Base-by-base conservation (phyloP, 2,329 filamentous ascomycete genomes). In the Shiraia sp. region DNA sequence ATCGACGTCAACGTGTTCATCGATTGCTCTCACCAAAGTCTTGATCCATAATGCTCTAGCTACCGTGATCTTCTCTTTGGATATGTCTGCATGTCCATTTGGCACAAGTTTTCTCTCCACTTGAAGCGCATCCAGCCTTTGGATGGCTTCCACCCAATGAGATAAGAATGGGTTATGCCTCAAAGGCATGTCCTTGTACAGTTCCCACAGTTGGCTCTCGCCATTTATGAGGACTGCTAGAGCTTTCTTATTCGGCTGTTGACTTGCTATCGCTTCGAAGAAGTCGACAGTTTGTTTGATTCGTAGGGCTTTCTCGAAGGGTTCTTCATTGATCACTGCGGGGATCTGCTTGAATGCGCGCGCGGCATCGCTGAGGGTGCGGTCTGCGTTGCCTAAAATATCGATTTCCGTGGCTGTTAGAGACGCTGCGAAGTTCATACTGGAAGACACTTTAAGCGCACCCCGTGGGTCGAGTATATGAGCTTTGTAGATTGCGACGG, bases 121-220 rank as follows among this genome's bases (percentile, higher is more conserved):
- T 15, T 25, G 22, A 5, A 37, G 30, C 16, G 15, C 28, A 1
- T 51, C 45, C 3, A 59, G 47, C 4, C 53, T 40, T 40, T 60
- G 53, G 4, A 69, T 40, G 1, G 62, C 57, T 47, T 71, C 66
- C 28, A 72, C 62, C 70, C 70, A 73, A 35, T 72, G 68, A 4
- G 61, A 57, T 14, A 73, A 54, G 44, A 69, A 72, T 2, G 70
- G 69, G 28, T 72, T 71, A 31, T 59, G 43, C 22, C 56, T 49
- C 6, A 72, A 51, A 12, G 60, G 53, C 2, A 56, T 68, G 3
- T 39, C 33, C 24, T 57, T 47, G 28, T 67, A 63, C 45, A 67
- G 37, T 10, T 41, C 41, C 57, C 59, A 70, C 14, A 72, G 60
- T 19, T 54, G 53, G 41, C 65, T 67, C 47, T 71, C 68, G 61